Evolutionary conservation across 192 early-diverging fungal genomes (phyloP).

Genomic region (Jimgerdemannia flammicorona): DNA sequence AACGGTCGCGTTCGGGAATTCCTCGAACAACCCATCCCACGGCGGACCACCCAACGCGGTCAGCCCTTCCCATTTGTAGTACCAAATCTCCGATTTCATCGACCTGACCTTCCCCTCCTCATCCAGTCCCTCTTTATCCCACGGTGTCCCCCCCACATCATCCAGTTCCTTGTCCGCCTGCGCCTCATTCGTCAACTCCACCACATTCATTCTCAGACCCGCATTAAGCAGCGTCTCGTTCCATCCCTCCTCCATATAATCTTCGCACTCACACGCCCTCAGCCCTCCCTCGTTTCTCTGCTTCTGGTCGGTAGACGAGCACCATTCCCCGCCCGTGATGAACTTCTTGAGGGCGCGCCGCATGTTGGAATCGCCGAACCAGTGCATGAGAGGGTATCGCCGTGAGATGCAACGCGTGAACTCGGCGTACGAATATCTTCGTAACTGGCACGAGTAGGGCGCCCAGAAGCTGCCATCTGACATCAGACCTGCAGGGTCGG

Average conservation of each 20-base stretch:
- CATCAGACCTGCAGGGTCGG: constrained; percentile 15
- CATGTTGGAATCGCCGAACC: constrained; percentile 48
- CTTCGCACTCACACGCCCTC: constrained; percentile 39
- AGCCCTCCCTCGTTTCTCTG: constrained; percentile 3
- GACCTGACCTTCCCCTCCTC: background rate
- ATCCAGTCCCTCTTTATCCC: background rate
- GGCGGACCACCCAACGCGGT: constrained; percentile 28
- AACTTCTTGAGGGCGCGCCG: constrained; percentile 45
- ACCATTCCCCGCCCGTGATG: constrained; percentile 40
- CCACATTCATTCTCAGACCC: background rate
- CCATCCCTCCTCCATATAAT: constrained; percentile 32
- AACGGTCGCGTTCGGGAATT: background rate
- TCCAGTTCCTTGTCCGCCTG: background rate
- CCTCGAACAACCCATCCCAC: constrained; percentile 26
- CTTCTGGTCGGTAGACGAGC: constrained; percentile 7
- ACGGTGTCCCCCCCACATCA: constrained; percentile 7
- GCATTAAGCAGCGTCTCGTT: constrained; percentile 24
- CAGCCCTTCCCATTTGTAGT: constrained; percentile 48
- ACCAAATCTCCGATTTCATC: constrained; percentile 8
- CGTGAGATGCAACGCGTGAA: constrained; percentile 30
- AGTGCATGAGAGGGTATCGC: constrained; percentile 33
- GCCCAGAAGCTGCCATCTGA: constrained; percentile 40
- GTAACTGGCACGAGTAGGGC: constrained; percentile 41
- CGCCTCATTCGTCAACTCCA: constrained; percentile 20
- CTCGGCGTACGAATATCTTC: constrained; percentile 26